These are phyloP conservation scores for Retiboletus fuscus DNA, from an alignment of 1,284 basidiomycete genomes.

Conservation along the genomic window DNA sequence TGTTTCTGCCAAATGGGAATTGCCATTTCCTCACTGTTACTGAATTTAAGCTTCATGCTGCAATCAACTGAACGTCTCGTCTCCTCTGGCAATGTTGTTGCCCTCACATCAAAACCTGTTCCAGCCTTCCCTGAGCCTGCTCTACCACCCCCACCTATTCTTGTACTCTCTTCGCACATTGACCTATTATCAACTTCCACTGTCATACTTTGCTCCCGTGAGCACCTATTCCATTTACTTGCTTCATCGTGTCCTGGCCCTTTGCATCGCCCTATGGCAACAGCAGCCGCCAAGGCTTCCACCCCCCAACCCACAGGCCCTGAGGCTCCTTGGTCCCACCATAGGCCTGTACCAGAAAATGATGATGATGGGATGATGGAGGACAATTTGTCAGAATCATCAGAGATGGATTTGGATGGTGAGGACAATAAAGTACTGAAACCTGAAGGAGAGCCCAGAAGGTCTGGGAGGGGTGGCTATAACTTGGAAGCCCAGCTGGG, in stretches of 20 bases:
- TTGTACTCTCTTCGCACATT: slow-evolving; percentile 7
- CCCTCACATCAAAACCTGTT: not conserved
- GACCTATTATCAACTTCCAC: slow-evolving; percentile 3
- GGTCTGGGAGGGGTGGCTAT: slow-evolving; percentile 26
- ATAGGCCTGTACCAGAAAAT: not conserved
- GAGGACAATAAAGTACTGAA: slow-evolving; percentile 16
- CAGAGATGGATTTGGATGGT: slow-evolving; percentile 8
- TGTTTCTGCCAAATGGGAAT: no score
- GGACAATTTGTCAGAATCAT: not conserved
- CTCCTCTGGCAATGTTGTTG: not conserved
- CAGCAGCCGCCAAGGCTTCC: no score
- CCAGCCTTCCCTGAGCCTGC: not conserved
- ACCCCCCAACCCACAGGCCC: no score
- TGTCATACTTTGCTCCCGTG: not conserved
- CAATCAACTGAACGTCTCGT: not conserved
- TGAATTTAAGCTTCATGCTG: not conserved
- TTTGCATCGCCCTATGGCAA: not conserved
- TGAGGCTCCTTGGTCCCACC: no score
- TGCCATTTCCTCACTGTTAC: not conserved
- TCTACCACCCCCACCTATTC: not conserved
- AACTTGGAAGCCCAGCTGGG: slow-evolving; percentile 21
- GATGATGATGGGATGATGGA: slow-evolving; percentile 6
- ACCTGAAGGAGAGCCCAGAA: slow-evolving; percentile 17
- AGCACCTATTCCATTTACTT: slow-evolving; percentile 5
- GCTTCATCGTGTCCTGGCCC: not conserved